Evolutionary conservation across 2,329 filamentous ascomycete species (phyloP), one percentile per base, ranked within the genome.

Genomic region (Neocucurbitaria cava): DNA sequence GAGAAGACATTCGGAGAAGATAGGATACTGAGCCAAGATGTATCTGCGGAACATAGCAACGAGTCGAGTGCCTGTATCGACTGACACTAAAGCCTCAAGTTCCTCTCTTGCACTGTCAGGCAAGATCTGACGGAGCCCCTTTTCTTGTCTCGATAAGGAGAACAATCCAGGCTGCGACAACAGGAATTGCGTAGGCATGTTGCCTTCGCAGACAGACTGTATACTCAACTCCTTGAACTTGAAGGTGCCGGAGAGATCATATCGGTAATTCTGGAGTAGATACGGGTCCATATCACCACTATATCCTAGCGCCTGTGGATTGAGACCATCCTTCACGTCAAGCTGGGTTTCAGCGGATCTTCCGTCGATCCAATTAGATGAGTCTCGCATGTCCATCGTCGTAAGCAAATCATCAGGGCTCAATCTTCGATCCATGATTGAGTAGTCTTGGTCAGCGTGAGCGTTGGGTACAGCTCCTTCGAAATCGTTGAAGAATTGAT

Each of bases 201-300:
- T 44, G 9, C 47, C 48, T 13, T 41, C 31, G n/a, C n/a, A 52
- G 21, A 48, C 43, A 26, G 55, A 54, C 3, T 54, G 55, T 33
- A 58, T 52, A 35, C 42, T 52, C 30, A 58, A 44, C 33, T 58
- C 47, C 26, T 58, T 58, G 39, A 58, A 58, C 18, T 51, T 44
- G 39, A 52, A 58, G 15, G 45, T 21, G 20, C 51, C 41, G 8
- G 47, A 52, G 8, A 17, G 11, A 36, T 54, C 43, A 35, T 48
- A 58, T 24, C 41, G 51, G 26, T 58, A 58, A 20, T 49, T 43
- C 21, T 52, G 55, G 18, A 58, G 43, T 24, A 58, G 23, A 28
- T 54, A 58, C 7, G 51, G 55, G 31, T 58, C 55, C 51, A 58
- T 58, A 24, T 54, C 55, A 23, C 44, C 47, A 42, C 55, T 58